These are phyloP conservation scores for Vigna hirtella DNA, from an alignment of 306 rosid species.

Conservation along the genomic window DNA sequence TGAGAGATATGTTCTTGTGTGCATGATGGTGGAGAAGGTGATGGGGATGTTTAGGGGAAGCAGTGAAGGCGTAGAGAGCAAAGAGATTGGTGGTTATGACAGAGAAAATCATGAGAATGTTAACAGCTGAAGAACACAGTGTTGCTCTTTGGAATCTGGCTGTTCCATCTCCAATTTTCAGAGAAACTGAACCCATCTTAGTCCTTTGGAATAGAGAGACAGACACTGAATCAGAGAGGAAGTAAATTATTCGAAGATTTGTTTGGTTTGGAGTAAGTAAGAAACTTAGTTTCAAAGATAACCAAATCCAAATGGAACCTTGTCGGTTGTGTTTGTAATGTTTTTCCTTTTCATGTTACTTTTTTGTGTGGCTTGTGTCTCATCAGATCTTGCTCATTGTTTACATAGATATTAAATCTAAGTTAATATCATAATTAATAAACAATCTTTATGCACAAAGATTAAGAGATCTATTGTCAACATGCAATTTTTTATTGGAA, in stretches of 20 bases:
- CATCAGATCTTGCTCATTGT: not conserved
- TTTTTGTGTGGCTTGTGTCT: not conserved
- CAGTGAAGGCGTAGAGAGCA: conserved; percentile 88
- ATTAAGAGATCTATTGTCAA: conserved; percentile 36
- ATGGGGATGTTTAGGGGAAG: conserved; percentile 57
- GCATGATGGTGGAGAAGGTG: conserved; percentile 41
- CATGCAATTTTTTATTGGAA: conserved; percentile 20
- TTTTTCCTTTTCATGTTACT: conserved; percentile 11
- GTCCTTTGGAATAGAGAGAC: not conserved
- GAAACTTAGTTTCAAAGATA: conserved; percentile 5
- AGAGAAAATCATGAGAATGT: conserved; percentile 85
- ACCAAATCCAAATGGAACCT: conserved; percentile 30
- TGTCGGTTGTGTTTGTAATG: conserved; percentile 40
- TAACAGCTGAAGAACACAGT: conserved; percentile 81
- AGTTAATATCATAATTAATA: not conserved
- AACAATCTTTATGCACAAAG: not conserved
- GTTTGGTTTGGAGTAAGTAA: not conserved
- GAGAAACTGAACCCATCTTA: conserved; percentile 90
- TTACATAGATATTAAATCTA: conserved; percentile 7
- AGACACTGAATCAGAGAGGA: conserved; percentile 29
- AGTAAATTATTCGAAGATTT: conserved; percentile 1
- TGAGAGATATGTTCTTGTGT: conserved; percentile 81
- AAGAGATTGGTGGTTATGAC: conserved; percentile 91
- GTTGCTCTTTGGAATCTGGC: conserved; percentile 85
- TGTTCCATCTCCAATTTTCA: conserved; percentile 92